These are phyloP conservation scores for Sporothrix globosa DNA, from an alignment of 2,329 filamentous ascomycete genomes.

Conservation along the genomic window DNA sequence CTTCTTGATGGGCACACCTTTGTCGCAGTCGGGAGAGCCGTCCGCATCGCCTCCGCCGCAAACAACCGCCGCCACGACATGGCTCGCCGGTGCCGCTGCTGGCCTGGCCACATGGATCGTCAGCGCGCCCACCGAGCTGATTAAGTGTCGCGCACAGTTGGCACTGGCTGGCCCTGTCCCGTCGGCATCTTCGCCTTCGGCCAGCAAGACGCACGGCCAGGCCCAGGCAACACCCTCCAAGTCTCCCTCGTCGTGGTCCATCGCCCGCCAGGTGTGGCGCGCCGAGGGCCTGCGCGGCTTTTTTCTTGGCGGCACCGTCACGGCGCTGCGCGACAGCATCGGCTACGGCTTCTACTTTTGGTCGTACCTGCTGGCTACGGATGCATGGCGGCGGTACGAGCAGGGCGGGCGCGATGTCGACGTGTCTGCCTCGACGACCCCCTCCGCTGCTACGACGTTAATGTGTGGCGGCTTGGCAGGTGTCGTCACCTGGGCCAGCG, in stretches of 20 bases:
- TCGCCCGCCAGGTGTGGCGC: slow-evolving; percentile 64
- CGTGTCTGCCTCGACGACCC: background rate
- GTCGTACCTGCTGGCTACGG: slow-evolving; percentile 79
- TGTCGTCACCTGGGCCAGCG: slow-evolving; percentile 82
- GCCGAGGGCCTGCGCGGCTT: slow-evolving; percentile 66
- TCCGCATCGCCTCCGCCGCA: slow-evolving; percentile 40
- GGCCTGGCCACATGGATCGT: slow-evolving; percentile 85
- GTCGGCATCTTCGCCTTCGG: slow-evolving; percentile 6
- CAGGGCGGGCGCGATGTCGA: slow-evolving; percentile 26
- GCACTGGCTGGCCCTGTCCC: slow-evolving; percentile 35
- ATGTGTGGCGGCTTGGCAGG: slow-evolving; percentile 87
- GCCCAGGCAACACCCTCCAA: background rate
- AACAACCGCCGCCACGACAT: slow-evolving; percentile 65
- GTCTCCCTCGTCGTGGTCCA: slow-evolving; percentile 60
- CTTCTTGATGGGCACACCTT: slow-evolving; percentile 53
- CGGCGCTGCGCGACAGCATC: slow-evolving; percentile 79
- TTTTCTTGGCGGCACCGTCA: slow-evolving; percentile 80
- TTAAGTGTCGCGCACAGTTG: slow-evolving; percentile 89
- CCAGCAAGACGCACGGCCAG: slow-evolving; percentile 10
- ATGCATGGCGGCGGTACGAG: slow-evolving; percentile 41
- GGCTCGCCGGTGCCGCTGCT: slow-evolving; percentile 76
- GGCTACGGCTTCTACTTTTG: slow-evolving; percentile 99
- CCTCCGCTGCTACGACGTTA: slow-evolving; percentile 58
- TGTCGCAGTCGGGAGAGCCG: background rate
- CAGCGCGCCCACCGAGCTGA: slow-evolving; percentile 83